phyloP scores from a whole-genome alignment of 805 yeast genomes.

The Metschnikowia shivogae region DNA sequence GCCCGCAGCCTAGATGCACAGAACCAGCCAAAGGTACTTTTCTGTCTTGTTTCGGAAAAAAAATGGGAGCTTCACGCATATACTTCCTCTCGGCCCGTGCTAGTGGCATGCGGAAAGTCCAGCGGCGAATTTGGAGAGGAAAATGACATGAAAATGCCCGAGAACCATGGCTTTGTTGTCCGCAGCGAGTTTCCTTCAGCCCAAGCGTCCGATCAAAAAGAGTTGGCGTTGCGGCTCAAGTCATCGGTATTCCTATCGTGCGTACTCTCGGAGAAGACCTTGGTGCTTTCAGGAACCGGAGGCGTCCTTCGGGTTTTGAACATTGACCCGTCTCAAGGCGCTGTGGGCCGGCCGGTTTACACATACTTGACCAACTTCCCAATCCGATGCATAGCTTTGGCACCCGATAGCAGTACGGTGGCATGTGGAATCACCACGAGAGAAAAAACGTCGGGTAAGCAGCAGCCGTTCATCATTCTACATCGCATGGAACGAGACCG shows the following conservation, averaged over 20 bases:
- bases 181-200: constrained; percentile 25
- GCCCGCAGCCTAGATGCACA: constrained; percentile 27
- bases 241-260: constrained; percentile 63
- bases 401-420: constrained; percentile 58
- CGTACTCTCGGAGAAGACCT: constrained; percentile 51
- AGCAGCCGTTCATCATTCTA: constrained; percentile 71
- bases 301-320: constrained; percentile 70
- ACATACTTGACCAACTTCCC: constrained; percentile 69
- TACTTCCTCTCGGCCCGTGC: constrained; percentile 40
- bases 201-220: constrained; percentile 17
- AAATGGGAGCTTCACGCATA: constrained; percentile 73
- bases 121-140: constrained; percentile 65
- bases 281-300: constrained; percentile 68
- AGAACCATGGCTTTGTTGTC: constrained; percentile 24
- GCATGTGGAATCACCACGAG: constrained; percentile 83
- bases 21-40: constrained; percentile 58
- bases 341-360: constrained; percentile 59
- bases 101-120: constrained; percentile 64
- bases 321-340: constrained; percentile 23
- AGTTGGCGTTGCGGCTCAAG: constrained; percentile 30
- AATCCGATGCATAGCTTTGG: constrained; percentile 71
- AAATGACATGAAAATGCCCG: constrained; percentile 17
- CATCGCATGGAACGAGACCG: constrained; percentile 32
- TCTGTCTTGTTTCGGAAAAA: constrained; percentile 62
- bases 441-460: constrained; percentile 62